Percentiles rank a stretch among this genome's conserved stretches.
Conservation (phyloP, 768 basidiomycete genomes). For the Vararia minispora region DNA sequence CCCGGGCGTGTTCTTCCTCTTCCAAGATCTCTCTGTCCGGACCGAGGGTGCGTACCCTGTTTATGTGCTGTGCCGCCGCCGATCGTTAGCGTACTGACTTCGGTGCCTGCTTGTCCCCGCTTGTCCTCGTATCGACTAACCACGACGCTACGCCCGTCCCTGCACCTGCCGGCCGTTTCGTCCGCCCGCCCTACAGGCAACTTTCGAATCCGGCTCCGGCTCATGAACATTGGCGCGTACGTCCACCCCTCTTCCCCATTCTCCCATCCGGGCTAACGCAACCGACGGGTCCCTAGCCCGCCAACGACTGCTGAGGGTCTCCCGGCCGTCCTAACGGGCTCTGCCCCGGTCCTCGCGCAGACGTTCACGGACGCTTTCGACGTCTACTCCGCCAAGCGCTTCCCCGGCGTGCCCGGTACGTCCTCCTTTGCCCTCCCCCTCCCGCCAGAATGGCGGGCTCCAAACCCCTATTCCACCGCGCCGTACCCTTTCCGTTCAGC, state of each 20-base stretch:
- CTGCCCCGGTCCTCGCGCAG: slow-evolving; percentile 75
- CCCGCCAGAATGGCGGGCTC: not conserved
- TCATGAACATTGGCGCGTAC: slow-evolving; percentile 89
- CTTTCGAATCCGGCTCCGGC: slow-evolving; percentile 76
- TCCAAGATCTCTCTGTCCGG: slow-evolving; percentile 88
- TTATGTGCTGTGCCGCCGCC: slow-evolving; percentile 4
- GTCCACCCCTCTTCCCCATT: slow-evolving; percentile 23
- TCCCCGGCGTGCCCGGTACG: slow-evolving; percentile 86
- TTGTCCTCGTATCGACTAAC: not conserved
- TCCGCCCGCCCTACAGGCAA: slow-evolving; percentile 36
- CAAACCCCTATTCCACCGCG: not conserved
- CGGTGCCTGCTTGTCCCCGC: slow-evolving; percentile 2
- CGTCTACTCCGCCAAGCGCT: slow-evolving; percentile 88
- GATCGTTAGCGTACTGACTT: slow-evolving; percentile 10
- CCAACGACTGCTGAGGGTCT: slow-evolving; percentile 8
- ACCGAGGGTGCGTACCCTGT: slow-evolving; percentile 59
- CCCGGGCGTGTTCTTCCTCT: slow-evolving; percentile 87
- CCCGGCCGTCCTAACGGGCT: too few species aligned
- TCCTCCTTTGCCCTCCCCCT: slow-evolving; percentile 15
- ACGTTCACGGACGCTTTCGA: slow-evolving; percentile 75
- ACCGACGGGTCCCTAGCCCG: too few species aligned
- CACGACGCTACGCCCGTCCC: too few species aligned
- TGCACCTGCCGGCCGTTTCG: not conserved
- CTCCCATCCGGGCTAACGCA: slow-evolving; percentile 4
- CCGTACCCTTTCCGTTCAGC: not conserved